Evolutionary conservation across 805 yeast species (phyloP).

Genomic region (Candida nemodendra): DNA sequence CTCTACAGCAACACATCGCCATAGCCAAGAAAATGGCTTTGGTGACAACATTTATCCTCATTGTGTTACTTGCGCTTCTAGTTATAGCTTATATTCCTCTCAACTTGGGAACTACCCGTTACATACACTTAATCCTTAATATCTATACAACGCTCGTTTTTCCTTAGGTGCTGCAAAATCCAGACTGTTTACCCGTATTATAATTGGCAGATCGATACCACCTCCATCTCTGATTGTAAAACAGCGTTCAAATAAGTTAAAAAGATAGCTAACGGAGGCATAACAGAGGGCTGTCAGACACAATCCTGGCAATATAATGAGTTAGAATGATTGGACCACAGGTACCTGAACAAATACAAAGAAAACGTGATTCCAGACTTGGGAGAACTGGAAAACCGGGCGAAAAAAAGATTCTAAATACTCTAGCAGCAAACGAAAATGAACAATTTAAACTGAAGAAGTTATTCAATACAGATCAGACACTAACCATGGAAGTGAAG

Average conservation of each 20-base stretch:
- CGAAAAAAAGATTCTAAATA: too few relatives aligned
- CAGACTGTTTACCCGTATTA: too few relatives aligned
- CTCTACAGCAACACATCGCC: slow-evolving; percentile 4
- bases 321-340: slow-evolving; percentile 22
- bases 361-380: slow-evolving; percentile 15
- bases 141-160: neutral
- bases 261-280: too few relatives aligned
- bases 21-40: slow-evolving; percentile 5
- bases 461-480: slow-evolving; percentile 23
- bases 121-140: neutral
- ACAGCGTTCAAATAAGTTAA: too few relatives aligned
- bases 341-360: slow-evolving; percentile 24
- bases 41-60: slow-evolving; percentile 7
- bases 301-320: neutral
- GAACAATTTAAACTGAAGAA: slow-evolving; percentile 10
- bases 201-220: too few relatives aligned
- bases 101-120: too few relatives aligned
- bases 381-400: too few relatives aligned
- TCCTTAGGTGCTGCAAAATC: neutral
- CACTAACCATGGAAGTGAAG: slow-evolving; percentile 27
- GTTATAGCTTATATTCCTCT: too few relatives aligned
- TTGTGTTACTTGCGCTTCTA: slow-evolving; percentile 1
- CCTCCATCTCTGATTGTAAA: too few relatives aligned
- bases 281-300: too few relatives aligned
- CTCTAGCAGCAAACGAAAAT: neutral